These are phyloP conservation scores for Candida tetrigidarum DNA, from an alignment of 1,139 yeast genomes.

Conservation along the genomic window DNA sequence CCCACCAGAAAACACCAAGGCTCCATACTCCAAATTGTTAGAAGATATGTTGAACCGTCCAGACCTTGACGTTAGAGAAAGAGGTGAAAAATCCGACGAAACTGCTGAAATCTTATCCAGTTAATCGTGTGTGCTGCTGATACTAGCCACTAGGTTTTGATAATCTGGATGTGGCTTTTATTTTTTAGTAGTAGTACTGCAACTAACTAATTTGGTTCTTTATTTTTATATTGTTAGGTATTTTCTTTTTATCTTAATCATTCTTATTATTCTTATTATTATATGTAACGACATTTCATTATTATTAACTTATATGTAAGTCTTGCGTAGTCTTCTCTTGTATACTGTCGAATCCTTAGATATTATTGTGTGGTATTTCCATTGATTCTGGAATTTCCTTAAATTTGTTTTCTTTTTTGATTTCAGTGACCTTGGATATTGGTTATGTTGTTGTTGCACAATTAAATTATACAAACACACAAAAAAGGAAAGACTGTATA, in stretches of 20 bases:
- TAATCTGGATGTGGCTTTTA: not conserved
- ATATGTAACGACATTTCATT: not conserved
- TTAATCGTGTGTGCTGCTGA: too few relatives aligned
- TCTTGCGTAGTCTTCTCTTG: not conserved
- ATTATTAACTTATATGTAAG: not conserved
- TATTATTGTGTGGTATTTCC: too few relatives aligned
- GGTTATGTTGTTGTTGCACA: not conserved
- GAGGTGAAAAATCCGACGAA: constrained; percentile 46
- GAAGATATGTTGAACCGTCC: constrained; percentile 57
- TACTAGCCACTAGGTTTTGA: constrained; percentile 3
- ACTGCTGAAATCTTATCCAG: constrained; percentile 35
- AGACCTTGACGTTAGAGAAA: constrained; percentile 49
- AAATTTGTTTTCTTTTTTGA: too few relatives aligned
- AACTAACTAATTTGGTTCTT: not conserved
- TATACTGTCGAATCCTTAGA: not conserved
- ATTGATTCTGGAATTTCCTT: not conserved
- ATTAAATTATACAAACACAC: not conserved
- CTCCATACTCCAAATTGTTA: constrained; percentile 58
- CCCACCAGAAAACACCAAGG: constrained; percentile 58
- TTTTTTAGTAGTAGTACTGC: too few relatives aligned
- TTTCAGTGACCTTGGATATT: too few relatives aligned
- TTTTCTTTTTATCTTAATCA: not conserved
- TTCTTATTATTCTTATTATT: too few relatives aligned
- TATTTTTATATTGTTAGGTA: not conserved
- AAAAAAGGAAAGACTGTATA: not conserved